phyloP scores from a whole-genome alignment of 1,284 basidiomycete genomes.

The Vanrija pseudolonga region DNA sequence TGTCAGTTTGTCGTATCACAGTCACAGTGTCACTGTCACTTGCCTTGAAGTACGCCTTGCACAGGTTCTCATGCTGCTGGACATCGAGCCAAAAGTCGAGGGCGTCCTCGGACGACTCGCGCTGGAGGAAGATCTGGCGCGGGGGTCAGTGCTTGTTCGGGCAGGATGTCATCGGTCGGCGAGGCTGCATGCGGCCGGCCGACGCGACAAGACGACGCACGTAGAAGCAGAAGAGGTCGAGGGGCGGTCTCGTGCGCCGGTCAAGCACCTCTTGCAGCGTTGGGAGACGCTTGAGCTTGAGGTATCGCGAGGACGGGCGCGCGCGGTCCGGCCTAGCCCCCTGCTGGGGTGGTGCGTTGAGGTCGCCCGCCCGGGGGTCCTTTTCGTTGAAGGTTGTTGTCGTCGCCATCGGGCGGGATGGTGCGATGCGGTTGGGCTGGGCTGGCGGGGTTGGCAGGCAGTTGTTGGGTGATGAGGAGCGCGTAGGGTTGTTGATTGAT shows the following conservation, averaged over 20 bases:
- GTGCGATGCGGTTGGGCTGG: not conserved
- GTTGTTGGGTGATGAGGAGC: not conserved
- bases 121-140: constrained; percentile 67
- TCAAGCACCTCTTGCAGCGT: constrained; percentile 78
- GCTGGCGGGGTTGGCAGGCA: no score
- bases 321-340: no score
- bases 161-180: not conserved
- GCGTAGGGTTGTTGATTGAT: not conserved
- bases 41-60: constrained; percentile 91
- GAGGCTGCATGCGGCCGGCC: no score
- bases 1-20: not conserved
- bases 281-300: constrained; percentile 47
- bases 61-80: constrained; percentile 97
- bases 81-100: constrained; percentile 99
- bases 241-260: constrained; percentile 82
- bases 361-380: no score
- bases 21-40: constrained; percentile 3
- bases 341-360: no score
- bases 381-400: no score
- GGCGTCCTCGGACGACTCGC: constrained; percentile 90
- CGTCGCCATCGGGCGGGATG: no score
- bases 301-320: constrained; percentile 26
- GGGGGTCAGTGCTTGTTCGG: not conserved
- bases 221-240: constrained; percentile 98
- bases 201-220: constrained; percentile 55